Conservation (phyloP, 768 basidiomycete genomes). For the Hericium erinaceus region DNA sequence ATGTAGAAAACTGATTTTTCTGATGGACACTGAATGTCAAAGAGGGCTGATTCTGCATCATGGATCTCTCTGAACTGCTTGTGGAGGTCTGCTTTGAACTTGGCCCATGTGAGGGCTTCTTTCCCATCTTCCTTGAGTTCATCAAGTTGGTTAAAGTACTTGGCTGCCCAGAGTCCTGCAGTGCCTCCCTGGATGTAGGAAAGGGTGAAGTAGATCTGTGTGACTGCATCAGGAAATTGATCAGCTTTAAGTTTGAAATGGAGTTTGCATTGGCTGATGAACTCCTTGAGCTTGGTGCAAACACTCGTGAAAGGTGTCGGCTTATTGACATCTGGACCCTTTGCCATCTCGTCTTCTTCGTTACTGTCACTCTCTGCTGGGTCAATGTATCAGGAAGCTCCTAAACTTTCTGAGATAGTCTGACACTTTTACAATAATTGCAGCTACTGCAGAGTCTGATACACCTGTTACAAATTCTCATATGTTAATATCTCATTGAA, state of each 20-base stretch:
- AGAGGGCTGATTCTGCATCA: neutral
- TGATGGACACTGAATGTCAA: neutral
- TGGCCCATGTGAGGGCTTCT: neutral
- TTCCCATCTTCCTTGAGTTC: neutral
- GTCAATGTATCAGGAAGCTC: too few species aligned
- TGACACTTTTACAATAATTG: too few species aligned
- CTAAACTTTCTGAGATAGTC: too few species aligned
- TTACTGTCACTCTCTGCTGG: too few species aligned
- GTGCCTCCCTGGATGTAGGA: neutral
- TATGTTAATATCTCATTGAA: too few species aligned
- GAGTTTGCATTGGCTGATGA: neutral
- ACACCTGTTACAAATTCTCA: too few species aligned
- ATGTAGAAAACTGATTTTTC: too few species aligned
- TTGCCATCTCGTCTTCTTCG: too few species aligned
- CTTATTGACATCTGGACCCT: too few species aligned
- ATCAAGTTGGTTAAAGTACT: neutral
- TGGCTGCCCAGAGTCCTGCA: neutral
- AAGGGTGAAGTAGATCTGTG: conserved; percentile 1
- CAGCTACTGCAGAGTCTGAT: too few species aligned
- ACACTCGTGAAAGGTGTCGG: neutral
- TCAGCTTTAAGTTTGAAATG: neutral
- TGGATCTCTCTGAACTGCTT: neutral
- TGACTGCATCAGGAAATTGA: neutral
- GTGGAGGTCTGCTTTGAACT: neutral
- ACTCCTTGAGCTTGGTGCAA: neutral